Conservation (phyloP, 2,329 filamentous ascomycete genomes). For the Zymoseptoria brevis region DNA sequence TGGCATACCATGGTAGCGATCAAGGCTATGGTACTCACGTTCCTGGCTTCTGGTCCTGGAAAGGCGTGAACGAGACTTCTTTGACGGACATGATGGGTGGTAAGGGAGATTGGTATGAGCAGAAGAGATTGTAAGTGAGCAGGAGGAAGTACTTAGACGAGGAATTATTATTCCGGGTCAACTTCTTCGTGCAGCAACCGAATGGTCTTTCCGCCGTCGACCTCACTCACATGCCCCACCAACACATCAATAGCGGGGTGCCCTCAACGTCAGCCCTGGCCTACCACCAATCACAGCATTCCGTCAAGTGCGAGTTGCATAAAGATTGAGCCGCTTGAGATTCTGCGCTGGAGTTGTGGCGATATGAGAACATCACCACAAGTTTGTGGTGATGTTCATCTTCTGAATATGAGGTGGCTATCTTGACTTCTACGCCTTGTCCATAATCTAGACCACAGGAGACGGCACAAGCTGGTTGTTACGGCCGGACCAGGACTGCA, state of each 20-base stretch:
- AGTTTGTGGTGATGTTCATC: not conserved
- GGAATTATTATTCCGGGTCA: not conserved
- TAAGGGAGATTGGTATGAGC: slow-evolving; percentile 5
- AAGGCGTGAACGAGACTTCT: slow-evolving; percentile 75
- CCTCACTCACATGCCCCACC: not conserved
- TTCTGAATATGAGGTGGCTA: not conserved
- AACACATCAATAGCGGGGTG: not conserved
- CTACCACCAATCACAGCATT: not conserved
- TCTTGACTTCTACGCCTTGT: not conserved
- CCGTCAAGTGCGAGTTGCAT: not conserved
- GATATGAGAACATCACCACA: too few species aligned
- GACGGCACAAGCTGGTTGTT: not conserved
- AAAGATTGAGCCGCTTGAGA: not conserved
- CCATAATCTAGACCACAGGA: not conserved
- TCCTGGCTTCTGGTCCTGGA: slow-evolving; percentile 96
- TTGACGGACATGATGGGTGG: slow-evolving; percentile 57
- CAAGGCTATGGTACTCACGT: slow-evolving; percentile 60
- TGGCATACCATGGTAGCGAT: not conserved
- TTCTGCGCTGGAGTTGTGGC: not conserved
- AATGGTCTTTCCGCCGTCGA: not conserved
- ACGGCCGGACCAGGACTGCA: not conserved
- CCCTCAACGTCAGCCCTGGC: not conserved
- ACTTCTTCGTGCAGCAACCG: not conserved
- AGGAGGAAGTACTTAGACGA: not conserved
- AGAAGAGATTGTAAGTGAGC: not conserved